These are phyloP conservation scores for Nicotiana sylvestris DNA, from an alignment of 257 asterid species.

Conservation along the genomic window DNA sequence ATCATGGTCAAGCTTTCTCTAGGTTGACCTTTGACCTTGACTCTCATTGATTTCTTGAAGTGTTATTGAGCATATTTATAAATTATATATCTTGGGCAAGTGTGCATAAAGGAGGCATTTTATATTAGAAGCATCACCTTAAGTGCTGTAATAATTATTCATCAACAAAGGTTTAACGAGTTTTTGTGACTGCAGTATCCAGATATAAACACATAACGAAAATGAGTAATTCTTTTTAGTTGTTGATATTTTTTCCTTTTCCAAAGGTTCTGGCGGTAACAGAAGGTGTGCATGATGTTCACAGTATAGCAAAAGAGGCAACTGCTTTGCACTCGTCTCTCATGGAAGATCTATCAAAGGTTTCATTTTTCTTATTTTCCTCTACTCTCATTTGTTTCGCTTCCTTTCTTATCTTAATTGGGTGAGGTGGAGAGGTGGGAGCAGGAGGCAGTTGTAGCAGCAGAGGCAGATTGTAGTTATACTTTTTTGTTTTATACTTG, in stretches of 20 bases:
- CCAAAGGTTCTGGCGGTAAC: constrained; percentile 92
- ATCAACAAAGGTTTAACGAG: background rate
- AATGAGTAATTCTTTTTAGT: background rate
- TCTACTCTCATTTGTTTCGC: constrained; percentile 13
- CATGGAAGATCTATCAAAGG: constrained; percentile 87
- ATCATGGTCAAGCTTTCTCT: constrained; percentile 9
- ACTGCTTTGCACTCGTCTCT: constrained; percentile 75
- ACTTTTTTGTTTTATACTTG: background rate
- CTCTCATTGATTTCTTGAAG: background rate
- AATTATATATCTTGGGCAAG: background rate
- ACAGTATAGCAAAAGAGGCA: constrained; percentile 92
- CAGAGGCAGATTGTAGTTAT: background rate
- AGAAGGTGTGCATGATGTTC: constrained; percentile 89
- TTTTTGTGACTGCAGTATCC: constrained; percentile 1
- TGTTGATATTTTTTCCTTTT: constrained; percentile 9
- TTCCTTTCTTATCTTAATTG: background rate
- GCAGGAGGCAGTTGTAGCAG: background rate
- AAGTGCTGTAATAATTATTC: background rate
- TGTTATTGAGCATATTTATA: background rate
- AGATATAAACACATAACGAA: background rate
- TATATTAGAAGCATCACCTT: background rate
- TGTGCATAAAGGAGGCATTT: background rate
- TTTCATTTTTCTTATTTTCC: constrained; percentile 19
- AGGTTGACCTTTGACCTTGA: background rate
- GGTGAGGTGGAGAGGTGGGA: background rate